Evolutionary conservation across 2,329 filamentous ascomycete genomes (phyloP), one percentile per base, ranked within the genome.

Genomic region (Zymoseptoria brevis): DNA sequence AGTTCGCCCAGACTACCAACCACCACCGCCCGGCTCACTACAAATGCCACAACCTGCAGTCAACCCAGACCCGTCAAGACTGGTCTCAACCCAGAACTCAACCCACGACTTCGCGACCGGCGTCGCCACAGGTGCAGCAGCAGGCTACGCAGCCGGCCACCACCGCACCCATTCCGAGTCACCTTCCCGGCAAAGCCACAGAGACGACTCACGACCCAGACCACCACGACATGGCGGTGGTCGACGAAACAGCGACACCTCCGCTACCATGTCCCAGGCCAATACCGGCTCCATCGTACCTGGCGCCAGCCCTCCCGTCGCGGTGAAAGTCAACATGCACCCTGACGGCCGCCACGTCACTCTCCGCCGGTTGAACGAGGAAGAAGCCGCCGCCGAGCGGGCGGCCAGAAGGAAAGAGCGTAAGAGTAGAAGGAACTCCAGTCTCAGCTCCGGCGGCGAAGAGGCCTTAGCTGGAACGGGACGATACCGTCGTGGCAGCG

Each of bases 281-380:
- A 58, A 62, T 50, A 60, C 57, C 35, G 60, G 58, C 26, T 54
- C 69, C n/a, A 57, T 59, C 3, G 53, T 30, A 19, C 52, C 60
- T 29, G 56, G 76, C 76, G 54, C 55, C 26, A 61, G 73, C 79
- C 83, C 82, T n/a, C 82, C 83, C 2, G 82, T 86, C 53, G 84
- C 81, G 29, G 79, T 87, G 57, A 85, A 86, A 69, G 79, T 87
- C 50, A 84, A 85, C 68, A 83, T 86, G 79, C 83, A 86, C 71
- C 80, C 81, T 59, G 83, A 86, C 63, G 83, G 83, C 22, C 78
- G 83, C 7, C 81, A 84, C 66, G 83, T 87, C 41, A 87, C 84
- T 2, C 75, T 87, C 7, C 77, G 83, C 26, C 76, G 83, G 11
- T 73, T 87, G 24, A 83, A 82, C 9, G 81, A 84, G 66, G 80